Conservation (phyloP, 2,329 filamentous ascomycete species). For the Graphiopsis chlorocephala region DNA sequence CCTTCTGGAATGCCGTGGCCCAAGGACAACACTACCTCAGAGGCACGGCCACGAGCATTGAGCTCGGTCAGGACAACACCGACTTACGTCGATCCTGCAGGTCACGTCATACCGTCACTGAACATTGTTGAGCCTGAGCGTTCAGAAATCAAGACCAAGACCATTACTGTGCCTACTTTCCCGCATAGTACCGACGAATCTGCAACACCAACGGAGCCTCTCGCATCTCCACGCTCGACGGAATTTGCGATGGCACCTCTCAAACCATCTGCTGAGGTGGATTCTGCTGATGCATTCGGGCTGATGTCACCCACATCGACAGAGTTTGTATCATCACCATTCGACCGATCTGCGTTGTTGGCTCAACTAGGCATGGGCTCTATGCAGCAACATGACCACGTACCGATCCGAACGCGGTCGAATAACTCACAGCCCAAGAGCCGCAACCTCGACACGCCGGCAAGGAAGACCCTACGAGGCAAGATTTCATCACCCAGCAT, state of each 20-base stretch:
- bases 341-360: conserved; percentile 35
- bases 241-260: conserved; percentile 38
- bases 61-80: conserved; percentile 49
- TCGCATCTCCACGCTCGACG: conserved; percentile 39
- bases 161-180: conserved; percentile 9
- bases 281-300: conserved; percentile 38
- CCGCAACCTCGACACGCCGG: conserved; percentile 7
- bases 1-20: conserved; percentile 63
- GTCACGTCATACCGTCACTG: conserved; percentile 33
- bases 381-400: conserved; percentile 25
- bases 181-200: conserved; percentile 19
- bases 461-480: conserved; percentile 23
- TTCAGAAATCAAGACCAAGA: conserved; percentile 5
- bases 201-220: conserved; percentile 22
- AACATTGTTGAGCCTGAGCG: conserved; percentile 25
- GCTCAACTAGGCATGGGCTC: conserved; percentile 38
- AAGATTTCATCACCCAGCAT: conserved; percentile 36
- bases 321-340: conserved; percentile 38
- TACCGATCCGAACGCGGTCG: conserved; percentile 23
- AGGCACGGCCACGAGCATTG: conserved; percentile 18
- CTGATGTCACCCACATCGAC: conserved; percentile 41
- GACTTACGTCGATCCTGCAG: conserved; percentile 43
- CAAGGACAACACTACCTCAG: conserved; percentile 41
- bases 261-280: conserved; percentile 30
- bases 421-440: background rate